Conservation (phyloP, 768 basidiomycete genomes). For the Rubroboletus satanas region DNA sequence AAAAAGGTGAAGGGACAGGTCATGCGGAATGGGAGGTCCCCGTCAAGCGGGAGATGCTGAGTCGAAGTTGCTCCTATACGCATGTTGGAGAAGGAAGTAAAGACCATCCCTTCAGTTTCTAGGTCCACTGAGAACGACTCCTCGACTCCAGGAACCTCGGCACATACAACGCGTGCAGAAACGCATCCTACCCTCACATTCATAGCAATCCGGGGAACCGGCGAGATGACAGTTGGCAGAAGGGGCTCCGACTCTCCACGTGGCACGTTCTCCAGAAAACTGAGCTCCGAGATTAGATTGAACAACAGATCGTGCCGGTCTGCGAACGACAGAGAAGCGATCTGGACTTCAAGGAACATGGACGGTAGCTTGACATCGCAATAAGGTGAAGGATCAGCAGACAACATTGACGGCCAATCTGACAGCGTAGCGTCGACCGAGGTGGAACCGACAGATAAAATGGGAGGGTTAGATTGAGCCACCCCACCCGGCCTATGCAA, state of each 20-base stretch:
- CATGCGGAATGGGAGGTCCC: slow-evolving; percentile 45
- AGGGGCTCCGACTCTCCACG: slow-evolving; percentile 8
- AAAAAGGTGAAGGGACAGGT: slow-evolving; percentile 38
- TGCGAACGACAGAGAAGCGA: slow-evolving; percentile 46
- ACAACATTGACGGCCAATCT: slow-evolving; percentile 61
- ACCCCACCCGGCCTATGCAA: slow-evolving; percentile 42
- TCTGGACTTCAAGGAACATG: slow-evolving; percentile 42
- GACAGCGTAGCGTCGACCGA: slow-evolving; percentile 38
- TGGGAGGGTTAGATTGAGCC: slow-evolving; percentile 25
- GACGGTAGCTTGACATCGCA: slow-evolving; percentile 61
- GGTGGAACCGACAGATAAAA: slow-evolving; percentile 35
- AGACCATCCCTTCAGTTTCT: slow-evolving; percentile 49
- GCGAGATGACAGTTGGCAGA: slow-evolving; percentile 31
- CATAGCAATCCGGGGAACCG: slow-evolving; percentile 48
- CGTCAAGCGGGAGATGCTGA: slow-evolving; percentile 23
- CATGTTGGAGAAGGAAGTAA: slow-evolving; percentile 44
- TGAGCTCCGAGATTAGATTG: slow-evolving; percentile 29
- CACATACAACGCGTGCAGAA: slow-evolving; percentile 47
- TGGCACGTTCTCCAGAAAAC: slow-evolving; percentile 13
- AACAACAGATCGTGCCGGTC: slow-evolving; percentile 54
- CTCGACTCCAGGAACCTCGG: slow-evolving; percentile 35
- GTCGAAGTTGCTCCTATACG: slow-evolving; percentile 21
- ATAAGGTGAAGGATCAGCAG: slow-evolving; percentile 6
- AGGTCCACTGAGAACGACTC: slow-evolving; percentile 53
- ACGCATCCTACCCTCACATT: slow-evolving; percentile 49